These are phyloP conservation scores for Aureobasidium sp. DNA, from an alignment of 2,329 filamentous ascomycete species.

Conservation along the genomic window DNA sequence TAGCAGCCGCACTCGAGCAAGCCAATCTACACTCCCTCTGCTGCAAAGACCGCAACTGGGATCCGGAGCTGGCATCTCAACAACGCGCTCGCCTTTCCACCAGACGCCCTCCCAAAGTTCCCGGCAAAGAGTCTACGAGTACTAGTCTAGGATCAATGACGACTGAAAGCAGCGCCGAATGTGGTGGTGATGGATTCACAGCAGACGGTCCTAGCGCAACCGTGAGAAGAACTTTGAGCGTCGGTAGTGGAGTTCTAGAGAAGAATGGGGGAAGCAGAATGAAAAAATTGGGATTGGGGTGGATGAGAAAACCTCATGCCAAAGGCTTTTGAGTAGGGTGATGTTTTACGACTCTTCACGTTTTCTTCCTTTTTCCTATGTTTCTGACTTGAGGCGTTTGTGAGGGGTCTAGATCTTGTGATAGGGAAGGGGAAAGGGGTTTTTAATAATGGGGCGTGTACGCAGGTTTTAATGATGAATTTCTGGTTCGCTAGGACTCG, in stretches of 20 bases:
- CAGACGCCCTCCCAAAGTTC: neutral
- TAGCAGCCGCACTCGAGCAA: neutral
- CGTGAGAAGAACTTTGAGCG: neutral
- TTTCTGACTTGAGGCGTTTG: neutral
- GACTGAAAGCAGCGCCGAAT: neutral
- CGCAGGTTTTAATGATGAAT: neutral
- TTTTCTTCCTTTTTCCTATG: neutral
- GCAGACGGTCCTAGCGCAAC: neutral
- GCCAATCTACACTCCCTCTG: neutral
- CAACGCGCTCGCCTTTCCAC: neutral
- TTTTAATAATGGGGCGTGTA: neutral
- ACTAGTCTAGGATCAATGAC: neutral
- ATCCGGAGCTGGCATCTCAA: neutral
- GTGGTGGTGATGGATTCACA: neutral
- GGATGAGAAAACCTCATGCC: slow-evolving; percentile 9
- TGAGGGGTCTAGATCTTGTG: neutral
- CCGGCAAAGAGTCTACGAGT: neutral
- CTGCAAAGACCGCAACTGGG: neutral
- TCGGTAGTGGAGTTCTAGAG: neutral
- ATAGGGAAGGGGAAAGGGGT: neutral
- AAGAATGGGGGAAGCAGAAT: neutral
- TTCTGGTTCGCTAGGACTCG: no score
- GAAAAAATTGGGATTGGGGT: slow-evolving; percentile 1
- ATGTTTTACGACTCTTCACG: neutral
- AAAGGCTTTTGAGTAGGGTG: neutral